Evolutionary conservation across 768 basidiomycete genomes (phyloP).

Genomic region (Aureoboletus auriporus): DNA sequence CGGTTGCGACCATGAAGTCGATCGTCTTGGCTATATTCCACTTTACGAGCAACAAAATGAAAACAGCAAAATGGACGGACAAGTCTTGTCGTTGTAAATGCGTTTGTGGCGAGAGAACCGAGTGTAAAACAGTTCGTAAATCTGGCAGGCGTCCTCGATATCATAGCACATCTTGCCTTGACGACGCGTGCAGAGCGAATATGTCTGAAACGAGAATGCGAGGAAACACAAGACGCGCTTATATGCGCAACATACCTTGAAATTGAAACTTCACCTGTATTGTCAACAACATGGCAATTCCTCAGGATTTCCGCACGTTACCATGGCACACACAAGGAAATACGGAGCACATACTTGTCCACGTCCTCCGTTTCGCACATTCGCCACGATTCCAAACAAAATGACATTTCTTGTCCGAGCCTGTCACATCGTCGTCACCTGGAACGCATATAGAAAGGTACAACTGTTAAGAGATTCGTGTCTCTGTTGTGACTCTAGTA

Average conservation of each 20-base stretch:
- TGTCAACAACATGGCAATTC: conserved; percentile 70
- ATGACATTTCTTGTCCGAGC: conserved; percentile 52
- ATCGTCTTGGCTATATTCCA: conserved; percentile 76
- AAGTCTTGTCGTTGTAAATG: conserved; percentile 80
- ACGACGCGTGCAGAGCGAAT: conserved; percentile 74
- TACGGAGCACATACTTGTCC: conserved; percentile 56
- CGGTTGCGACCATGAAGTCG: conserved; percentile 82
- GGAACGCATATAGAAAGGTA: no score
- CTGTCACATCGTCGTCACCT: conserved; percentile 6
- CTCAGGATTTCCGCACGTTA: conserved; percentile 78
- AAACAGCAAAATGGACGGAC: no score
- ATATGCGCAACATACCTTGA: conserved; percentile 37
- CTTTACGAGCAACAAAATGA: no score
- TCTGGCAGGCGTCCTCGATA: conserved; percentile 74
- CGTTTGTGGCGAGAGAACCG: conserved; percentile 80
- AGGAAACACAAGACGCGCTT: neutral
- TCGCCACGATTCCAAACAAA: conserved; percentile 85
- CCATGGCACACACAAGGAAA: no score
- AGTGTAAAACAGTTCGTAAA: conserved; percentile 70
- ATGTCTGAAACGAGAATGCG: conserved; percentile 41
- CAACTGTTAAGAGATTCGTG: conserved; percentile 41
- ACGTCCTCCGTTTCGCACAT: conserved; percentile 80
- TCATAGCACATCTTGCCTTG: conserved; percentile 71
- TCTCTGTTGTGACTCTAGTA: no score
- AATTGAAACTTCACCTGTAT: conserved; percentile 48